Percentiles rank a stretch among this genome's conserved stretches.
Conservation (phyloP, 352 stramenopile species). For the Blastocystis sp. region DNA sequence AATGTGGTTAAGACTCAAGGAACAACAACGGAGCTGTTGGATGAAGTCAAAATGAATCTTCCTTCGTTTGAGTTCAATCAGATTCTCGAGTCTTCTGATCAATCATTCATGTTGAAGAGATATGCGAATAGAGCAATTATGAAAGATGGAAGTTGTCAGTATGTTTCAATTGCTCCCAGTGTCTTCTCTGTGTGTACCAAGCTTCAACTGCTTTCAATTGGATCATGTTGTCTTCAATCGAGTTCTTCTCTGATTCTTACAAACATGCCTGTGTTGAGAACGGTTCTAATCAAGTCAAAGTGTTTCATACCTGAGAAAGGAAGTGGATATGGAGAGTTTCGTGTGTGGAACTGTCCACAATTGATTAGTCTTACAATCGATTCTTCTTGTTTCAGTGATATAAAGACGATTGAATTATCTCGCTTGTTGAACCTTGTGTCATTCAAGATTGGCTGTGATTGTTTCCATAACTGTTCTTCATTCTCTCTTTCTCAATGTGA, state of each 20-base stretch:
- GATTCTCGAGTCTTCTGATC: neutral
- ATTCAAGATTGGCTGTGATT: neutral
- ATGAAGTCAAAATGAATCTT: neutral
- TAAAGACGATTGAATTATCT: neutral
- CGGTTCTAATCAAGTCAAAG: neutral
- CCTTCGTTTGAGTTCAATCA: neutral
- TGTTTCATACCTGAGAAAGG: neutral
- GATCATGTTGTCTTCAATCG: neutral
- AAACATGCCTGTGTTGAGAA: neutral
- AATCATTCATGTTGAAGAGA: neutral
- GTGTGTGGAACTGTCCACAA: neutral
- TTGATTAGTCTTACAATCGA: neutral
- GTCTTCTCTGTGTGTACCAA: neutral
- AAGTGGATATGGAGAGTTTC: neutral
- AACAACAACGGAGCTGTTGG: neutral
- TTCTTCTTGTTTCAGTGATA: neutral
- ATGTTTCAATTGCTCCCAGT: neutral
- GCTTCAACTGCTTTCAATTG: neutral
- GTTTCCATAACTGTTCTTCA: neutral
- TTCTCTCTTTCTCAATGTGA: neutral
- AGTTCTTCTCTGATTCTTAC: neutral
- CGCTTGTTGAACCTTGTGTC: neutral
- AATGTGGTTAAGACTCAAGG: neutral
- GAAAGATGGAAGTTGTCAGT: neutral
- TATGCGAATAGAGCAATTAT: no score